Evolutionary conservation across 2,329 filamentous ascomycete species (phyloP), one percentile per base, ranked within the genome.

Genomic region (Phaeosphaeriaceae sp.): DNA sequence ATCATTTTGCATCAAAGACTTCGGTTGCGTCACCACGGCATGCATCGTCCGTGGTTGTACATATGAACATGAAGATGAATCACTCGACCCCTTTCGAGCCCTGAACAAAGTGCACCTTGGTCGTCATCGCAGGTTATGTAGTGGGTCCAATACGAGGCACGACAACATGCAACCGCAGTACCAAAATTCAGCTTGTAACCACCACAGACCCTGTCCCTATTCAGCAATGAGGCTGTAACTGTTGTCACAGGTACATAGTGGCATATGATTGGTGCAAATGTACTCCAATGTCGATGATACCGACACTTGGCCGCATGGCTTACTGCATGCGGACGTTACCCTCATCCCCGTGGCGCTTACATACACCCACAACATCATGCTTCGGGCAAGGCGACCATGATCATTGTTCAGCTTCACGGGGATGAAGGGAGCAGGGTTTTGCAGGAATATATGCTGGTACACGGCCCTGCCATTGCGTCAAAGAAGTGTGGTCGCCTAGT

Each of bases 401-500:
- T 44, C 21, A 32, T 32, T n/a, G 35, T n/a, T 40, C 35, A 40
- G 35, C 35, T 40, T 17, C 2, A n/a, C n/a, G 46, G 24, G 30
- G 13, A 22, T 46, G 44, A 24, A 17, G n/a, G 19, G 19, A 40
- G 17, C 17, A 40, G 35, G 35, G 15, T 17, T 40, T 7, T n/a
- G 35, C 5, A 40, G 13, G n/a, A 40, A n/a, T n/a, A n/a, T 4
- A 40, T n/a, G 15, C 9, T 9, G 9, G 4, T 40, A 40, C 11
- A 40, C 8, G 17, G 13, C 11, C 35, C 35, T 40, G 35, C 55
- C 58, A 40, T 40, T 40, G 35, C 35, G 6, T 15, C 4, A 53
- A 67, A 56, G 49, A 42, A 50, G 56, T 21, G 15, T 56, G 55
- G 47, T 28, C 24, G 61, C 54, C 50, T 44, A 66, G 56, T 56